Conservation (phyloP, 2,329 filamentous ascomycete genomes). For the Sodiomyces alkalinus region DNA sequence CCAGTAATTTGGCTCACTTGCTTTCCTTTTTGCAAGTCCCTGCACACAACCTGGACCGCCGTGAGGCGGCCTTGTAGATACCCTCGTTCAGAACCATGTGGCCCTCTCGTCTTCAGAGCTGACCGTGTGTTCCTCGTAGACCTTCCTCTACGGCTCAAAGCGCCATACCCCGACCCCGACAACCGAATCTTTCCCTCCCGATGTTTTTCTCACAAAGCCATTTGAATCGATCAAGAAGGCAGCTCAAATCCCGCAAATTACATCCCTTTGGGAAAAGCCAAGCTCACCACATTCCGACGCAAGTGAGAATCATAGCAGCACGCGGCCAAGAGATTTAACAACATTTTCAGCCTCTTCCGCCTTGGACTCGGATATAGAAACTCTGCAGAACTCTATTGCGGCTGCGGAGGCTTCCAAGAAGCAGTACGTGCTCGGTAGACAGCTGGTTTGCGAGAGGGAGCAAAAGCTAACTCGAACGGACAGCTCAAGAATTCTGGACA, state of each 20-base stretch:
- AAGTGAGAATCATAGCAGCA: neutral
- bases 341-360: constrained; percentile 21
- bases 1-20: too few species aligned
- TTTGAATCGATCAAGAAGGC: constrained; percentile 29
- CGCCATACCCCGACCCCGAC: constrained; percentile 30
- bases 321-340: constrained; percentile 2
- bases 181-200: constrained; percentile 31
- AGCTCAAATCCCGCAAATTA: constrained; percentile 33
- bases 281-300: constrained; percentile 1
- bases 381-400: constrained; percentile 29
- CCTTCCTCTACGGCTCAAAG: constrained; percentile 36
- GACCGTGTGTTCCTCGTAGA: constrained; percentile 19
- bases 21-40: too few species aligned
- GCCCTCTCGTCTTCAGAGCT: constrained; percentile 1
- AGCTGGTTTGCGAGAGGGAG: constrained; percentile 3
- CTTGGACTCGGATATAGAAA: constrained; percentile 33
- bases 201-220: constrained; percentile 40
- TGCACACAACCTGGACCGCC: too few species aligned
- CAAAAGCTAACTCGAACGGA: constrained; percentile 15
- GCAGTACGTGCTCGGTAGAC: constrained; percentile 14
- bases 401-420: constrained; percentile 26
- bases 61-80: too few species aligned
- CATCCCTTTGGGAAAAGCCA: constrained; percentile 30
- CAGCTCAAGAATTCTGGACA: constrained; percentile 18
- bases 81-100: neutral